These are phyloP conservation scores for Candida pseudofarinosa DNA, from an alignment of 805 yeast species.

Conservation along the genomic window DNA sequence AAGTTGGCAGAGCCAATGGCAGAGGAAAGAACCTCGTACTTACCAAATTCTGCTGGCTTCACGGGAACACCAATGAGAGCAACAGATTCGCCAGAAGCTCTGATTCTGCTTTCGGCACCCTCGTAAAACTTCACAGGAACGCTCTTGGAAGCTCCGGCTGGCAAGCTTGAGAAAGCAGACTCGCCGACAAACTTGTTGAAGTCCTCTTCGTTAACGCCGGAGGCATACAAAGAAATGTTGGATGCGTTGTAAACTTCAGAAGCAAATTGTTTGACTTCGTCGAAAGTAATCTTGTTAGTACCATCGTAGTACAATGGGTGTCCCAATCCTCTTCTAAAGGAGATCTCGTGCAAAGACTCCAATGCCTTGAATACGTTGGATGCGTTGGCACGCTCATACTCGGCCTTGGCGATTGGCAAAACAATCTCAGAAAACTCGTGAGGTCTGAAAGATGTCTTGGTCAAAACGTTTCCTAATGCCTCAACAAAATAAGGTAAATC, in stretches of 20 bases:
- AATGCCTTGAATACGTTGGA: conserved; percentile 58
- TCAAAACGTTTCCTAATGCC: conserved; percentile 69
- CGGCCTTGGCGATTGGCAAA: conserved; percentile 69
- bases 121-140: conserved; percentile 42
- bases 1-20: conserved; percentile 57
- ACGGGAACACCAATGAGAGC: conserved; percentile 84
- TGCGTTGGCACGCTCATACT: conserved; percentile 48
- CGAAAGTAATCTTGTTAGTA: conserved; percentile 48
- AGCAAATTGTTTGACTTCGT: conserved; percentile 66
- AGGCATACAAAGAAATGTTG: conserved; percentile 66
- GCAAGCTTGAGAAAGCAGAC: conserved; percentile 59
- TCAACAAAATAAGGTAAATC: conserved; percentile 90
- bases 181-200: conserved; percentile 63
- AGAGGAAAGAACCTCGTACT: conserved; percentile 67
- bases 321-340: conserved; percentile 88
- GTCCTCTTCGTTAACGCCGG: conserved; percentile 71
- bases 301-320: conserved; percentile 76
- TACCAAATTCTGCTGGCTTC: conserved; percentile 55
- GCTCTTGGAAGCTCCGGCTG: conserved; percentile 51
- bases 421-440: conserved; percentile 84
- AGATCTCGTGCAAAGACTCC: conserved; percentile 73
- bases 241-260: conserved; percentile 61
- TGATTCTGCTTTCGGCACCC: conserved; percentile 68
- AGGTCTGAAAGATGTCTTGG: conserved; percentile 70
- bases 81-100: conserved; percentile 60